Base-by-base conservation (phyloP, 2,329 filamentous ascomycete species). In the Diaporthe nobilis region DNA sequence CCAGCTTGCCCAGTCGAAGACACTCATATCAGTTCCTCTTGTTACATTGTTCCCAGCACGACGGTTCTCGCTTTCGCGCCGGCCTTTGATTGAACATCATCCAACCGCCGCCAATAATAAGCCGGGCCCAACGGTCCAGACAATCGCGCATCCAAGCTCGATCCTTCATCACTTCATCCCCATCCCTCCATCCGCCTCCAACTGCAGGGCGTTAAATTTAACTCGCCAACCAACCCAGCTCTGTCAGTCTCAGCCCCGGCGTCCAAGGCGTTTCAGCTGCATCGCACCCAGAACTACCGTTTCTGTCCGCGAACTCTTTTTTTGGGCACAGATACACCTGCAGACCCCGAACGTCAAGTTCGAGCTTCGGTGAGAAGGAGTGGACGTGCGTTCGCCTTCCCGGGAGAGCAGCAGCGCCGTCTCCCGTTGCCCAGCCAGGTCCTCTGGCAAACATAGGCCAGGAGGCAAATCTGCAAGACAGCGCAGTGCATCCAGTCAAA, bases 401-500 rank as follows among this genome's bases (percentile, higher is more conserved):
- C 42, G 61, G 22, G 44, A 6, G 31, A 49, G 57, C 34, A 57
- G 49, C 47, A n/a, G 55, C 58, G 39, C 47, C 49, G 13, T 51
- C 47, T 67, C 71, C 49, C n/a, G 71, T 73, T 63, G 71, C 61
- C 71, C 71, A 73, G 47, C 61, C 58, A 65, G 28, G 13, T 15
- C 63, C 57, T 65, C 55, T 73, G 31, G 25, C 71, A 73, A 73
- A 73, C 37, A 75, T 42, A 57, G 68, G 31, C 51, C 31, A 72
- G 57, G 39, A 68, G 68, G 68, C 67, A 72, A 68, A 74, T 55
- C 68, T 65, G 72, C 68, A 70, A 57, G 58, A 65, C 71, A 65
- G 71, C 44, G 31, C 65, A 73, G 61, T 17, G 39, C 73, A 55
- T 77, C 51, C 75, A 75, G 73, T 77, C 51, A 77, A 28, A 71